A percentile compares a stretch with the other conserved stretches of the same genome.
Conservation (phyloP, 225 moss, liverwort and hornwort genomes). For the Straminergon stramineum region DNA sequence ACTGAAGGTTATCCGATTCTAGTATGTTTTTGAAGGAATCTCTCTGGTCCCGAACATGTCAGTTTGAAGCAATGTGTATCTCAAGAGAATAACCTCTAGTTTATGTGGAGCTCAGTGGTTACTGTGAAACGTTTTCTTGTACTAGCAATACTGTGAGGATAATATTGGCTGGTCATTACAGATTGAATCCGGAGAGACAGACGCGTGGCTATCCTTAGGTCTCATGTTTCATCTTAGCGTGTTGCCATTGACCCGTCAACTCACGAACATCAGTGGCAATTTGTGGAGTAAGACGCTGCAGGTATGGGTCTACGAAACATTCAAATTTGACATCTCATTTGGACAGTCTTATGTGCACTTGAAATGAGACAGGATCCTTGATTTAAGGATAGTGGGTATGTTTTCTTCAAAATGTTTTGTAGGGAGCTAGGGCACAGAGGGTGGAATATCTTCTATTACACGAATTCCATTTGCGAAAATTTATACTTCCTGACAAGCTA, state of each 20-base stretch:
- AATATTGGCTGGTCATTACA: slow-evolving; percentile 22
- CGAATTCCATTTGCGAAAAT: slow-evolving; percentile 88
- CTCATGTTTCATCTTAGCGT: slow-evolving; percentile 97
- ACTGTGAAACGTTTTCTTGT: neutral
- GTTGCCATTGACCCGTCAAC: slow-evolving; percentile 89
- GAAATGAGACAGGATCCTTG: neutral
- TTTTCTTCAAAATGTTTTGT: neutral
- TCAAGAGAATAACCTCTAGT: neutral
- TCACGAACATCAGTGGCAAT: slow-evolving; percentile 97
- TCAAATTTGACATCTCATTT: neutral
- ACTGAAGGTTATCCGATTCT: neutral
- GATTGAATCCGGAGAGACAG: slow-evolving; percentile 96
- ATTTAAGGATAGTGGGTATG: neutral
- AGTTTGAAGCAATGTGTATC: neutral
- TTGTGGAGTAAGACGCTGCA: slow-evolving; percentile 94
- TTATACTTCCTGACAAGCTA: slow-evolving; percentile 92
- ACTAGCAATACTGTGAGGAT: neutral
- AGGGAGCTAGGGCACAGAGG: slow-evolving; percentile 98
- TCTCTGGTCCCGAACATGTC: neutral
- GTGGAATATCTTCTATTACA: slow-evolving; percentile 92
- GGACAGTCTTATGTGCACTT: neutral
- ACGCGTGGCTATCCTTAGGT: slow-evolving; percentile 88
- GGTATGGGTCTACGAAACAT: slow-evolving; percentile 15
- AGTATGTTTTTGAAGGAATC: neutral
- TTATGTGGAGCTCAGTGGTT: neutral